These are phyloP conservation scores for Toxicodendron radicans DNA, from an alignment of 345 rosid species.

Conservation along the genomic window DNA sequence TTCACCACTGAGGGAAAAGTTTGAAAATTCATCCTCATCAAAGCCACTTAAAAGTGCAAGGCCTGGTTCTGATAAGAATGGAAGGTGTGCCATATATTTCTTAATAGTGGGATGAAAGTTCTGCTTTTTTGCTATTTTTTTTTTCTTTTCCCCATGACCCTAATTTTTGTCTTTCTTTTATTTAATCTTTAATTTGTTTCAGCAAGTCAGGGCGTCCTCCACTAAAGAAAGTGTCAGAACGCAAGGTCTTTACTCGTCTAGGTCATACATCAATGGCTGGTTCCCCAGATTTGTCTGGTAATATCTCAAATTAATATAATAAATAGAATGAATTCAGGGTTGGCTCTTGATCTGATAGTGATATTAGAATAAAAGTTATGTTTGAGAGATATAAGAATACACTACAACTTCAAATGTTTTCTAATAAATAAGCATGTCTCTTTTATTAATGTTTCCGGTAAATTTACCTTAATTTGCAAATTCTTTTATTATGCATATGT, in stretches of 20 bases:
- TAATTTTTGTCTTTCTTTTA: not conserved
- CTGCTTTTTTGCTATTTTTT: not conserved
- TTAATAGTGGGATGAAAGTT: slow-evolving; percentile 11
- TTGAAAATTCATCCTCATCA: slow-evolving; percentile 39
- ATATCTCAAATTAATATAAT: not conserved
- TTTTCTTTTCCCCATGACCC: not conserved
- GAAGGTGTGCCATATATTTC: slow-evolving; percentile 37
- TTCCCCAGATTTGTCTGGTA: slow-evolving; percentile 49
- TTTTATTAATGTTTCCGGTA: not conserved
- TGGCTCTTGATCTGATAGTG: not conserved
- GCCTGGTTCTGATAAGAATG: slow-evolving; percentile 46
- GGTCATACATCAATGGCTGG: slow-evolving; percentile 33
- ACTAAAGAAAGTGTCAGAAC: slow-evolving; percentile 51
- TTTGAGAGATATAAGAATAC: not conserved
- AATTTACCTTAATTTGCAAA: not conserved
- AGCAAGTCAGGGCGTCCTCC: slow-evolving; percentile 65
- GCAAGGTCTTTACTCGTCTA: slow-evolving; percentile 39
- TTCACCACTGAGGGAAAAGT: slow-evolving; percentile 43
- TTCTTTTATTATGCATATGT: not conserved
- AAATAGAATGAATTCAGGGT: not conserved
- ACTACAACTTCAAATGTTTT: not conserved
- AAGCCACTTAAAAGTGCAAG: slow-evolving; percentile 46
- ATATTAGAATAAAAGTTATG: not conserved
- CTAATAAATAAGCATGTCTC: not conserved
- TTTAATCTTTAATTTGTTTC: slow-evolving; percentile 27